phyloP scores from a whole-genome alignment of 352 stramenopile species.

The Phytophthora rubi region DNA sequence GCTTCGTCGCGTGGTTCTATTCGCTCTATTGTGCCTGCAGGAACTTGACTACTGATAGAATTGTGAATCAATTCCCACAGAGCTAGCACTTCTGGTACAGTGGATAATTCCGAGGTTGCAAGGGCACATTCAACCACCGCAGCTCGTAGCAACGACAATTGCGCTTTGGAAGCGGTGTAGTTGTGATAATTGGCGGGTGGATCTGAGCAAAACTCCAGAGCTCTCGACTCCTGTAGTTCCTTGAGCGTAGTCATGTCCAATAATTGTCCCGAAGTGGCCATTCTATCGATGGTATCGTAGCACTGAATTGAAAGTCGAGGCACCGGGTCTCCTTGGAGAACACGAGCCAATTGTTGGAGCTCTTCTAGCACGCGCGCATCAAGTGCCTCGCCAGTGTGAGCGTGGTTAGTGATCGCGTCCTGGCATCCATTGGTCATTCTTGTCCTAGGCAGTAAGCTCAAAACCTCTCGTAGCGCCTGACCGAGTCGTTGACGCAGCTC shows the following conservation, averaged over 20 bases:
- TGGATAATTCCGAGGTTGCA: neutral
- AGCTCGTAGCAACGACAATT: neutral
- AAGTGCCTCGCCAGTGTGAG: neutral
- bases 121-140: neutral
- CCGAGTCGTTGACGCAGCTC: neutral
- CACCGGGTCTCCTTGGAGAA: neutral
- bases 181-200: neutral
- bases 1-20: neutral
- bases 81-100: neutral
- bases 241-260: neutral
- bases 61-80: neutral
- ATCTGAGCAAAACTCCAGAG: neutral
- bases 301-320: neutral
- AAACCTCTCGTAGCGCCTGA: neutral
- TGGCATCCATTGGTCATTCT: neutral
- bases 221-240: neutral
- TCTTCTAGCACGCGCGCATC: neutral
- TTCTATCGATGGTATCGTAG: neutral
- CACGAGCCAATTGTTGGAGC: neutral
- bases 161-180: neutral
- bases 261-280: neutral
- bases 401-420: neutral
- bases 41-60: neutral
- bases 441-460: neutral
- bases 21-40: neutral